Evolutionary conservation across 352 stramenopile species (phyloP).

Genomic region (Phytophthora boehmeriae): DNA sequence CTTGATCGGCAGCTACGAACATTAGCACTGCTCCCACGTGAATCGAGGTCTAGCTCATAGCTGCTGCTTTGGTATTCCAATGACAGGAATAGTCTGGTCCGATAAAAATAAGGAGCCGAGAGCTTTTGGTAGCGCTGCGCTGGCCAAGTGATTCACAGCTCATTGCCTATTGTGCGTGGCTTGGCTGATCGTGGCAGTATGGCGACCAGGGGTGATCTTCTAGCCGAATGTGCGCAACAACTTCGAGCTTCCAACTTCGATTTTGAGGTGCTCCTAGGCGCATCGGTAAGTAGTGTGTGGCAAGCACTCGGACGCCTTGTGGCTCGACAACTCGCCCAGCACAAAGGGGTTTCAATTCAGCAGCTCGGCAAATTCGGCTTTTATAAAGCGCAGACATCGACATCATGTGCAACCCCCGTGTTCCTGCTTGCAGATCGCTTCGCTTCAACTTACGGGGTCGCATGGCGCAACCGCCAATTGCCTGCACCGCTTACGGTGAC

Average conservation of each 20-base stretch:
- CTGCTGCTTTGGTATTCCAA: too few relatives aligned
- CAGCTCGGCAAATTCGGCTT: slow-evolving; percentile 67
- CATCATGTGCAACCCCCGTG: slow-evolving; percentile 32
- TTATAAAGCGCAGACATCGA: slow-evolving; percentile 38
- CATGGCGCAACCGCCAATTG: slow-evolving; percentile 43
- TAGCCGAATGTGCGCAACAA: slow-evolving; percentile 55
- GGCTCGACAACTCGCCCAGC: slow-evolving; percentile 26
- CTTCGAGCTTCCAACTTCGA: slow-evolving; percentile 56
- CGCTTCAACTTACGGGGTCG: slow-evolving; percentile 38
- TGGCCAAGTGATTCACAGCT: neutral
- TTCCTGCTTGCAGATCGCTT: slow-evolving; percentile 66
- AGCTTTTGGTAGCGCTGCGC: slow-evolving; percentile 2
- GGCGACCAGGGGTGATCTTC: slow-evolving; percentile 23
- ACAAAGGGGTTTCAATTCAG: slow-evolving; percentile 47
- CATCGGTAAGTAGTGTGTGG: slow-evolving; percentile 55
- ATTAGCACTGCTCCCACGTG: slow-evolving; percentile 16
- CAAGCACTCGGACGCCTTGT: slow-evolving; percentile 38
- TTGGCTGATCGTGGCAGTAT: neutral
- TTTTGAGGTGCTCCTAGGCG: slow-evolving; percentile 62
- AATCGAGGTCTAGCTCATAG: slow-evolving; percentile 7
- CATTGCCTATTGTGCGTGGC: neutral
- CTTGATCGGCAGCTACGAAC: slow-evolving; percentile 35
- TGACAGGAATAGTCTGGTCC: slow-evolving; percentile 25
- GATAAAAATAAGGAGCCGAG: slow-evolving; percentile 13
- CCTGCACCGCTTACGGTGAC: slow-evolving; percentile 49